Base-by-base conservation (phyloP, 2,329 filamentous ascomycete genomes). In the Monilinia polystroma region DNA sequence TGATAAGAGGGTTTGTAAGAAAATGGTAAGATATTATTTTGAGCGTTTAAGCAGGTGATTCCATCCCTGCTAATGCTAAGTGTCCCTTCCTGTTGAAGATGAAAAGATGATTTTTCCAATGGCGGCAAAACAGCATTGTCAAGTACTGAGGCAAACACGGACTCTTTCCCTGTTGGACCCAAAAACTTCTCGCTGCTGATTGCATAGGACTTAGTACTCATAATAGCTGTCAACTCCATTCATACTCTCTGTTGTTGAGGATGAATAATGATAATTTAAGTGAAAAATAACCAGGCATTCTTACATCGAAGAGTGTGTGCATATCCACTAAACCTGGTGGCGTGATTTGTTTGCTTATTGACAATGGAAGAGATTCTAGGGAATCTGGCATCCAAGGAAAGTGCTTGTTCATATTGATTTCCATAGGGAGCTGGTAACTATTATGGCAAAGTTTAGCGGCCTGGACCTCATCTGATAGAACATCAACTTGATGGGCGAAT, bases 41-140 rank as follows among this genome's bases (percentile, higher is more conserved):
- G n/a, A 82, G 71, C 0, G 76, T 71, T 69, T 74, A 74, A 5
- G 73, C 73, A 0, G 75, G 77, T 0, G 79, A 81, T 43, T 79
- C 75, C 16, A 76, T 78, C 2, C 78, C 80, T 5, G 79, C 80
- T 35, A 66, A 53, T 1, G 70, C 73, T 72, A 1, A 79, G 54
- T 53, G 69, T 58, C 10, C 58, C 75, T 23, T 81, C 79, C 6
- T 76, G 70, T 3, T 70, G 69, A 6, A 81, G 70, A 0, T 79
- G 73, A 2, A 59, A 12, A 3, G 14, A 41, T 32, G 0, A 72
- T 68, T 79, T 80, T 43, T 80, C 79, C 11, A 7, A 14, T 41
- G 70, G 53, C 1, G 79, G 77, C 0, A 81, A 73, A n/a, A 71
- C 11, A 20, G 60, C 23, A 47, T 68, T 72, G n/a, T 70, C 52